Percentiles rank a stretch among this genome's conserved stretches.
Conservation (phyloP, 805 yeast species). For the Candida dajiaensis region DNA sequence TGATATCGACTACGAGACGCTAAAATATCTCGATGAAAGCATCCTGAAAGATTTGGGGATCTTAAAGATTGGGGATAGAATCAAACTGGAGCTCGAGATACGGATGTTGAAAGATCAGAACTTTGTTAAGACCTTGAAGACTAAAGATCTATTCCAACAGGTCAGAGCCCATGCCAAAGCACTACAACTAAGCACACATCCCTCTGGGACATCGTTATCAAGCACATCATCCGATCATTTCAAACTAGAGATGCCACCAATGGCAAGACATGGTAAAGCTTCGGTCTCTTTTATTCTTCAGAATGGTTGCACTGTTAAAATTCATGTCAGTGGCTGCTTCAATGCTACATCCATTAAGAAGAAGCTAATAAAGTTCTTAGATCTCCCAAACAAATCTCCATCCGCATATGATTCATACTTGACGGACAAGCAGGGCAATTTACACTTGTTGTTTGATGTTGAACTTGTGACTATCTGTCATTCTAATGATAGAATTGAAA, state of each 20-base stretch:
- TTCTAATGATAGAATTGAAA: slow-evolving; percentile 64
- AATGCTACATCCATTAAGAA: slow-evolving; percentile 74
- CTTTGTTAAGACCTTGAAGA: slow-evolving; percentile 2
- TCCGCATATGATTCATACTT: slow-evolving; percentile 57
- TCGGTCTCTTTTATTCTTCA: slow-evolving; percentile 65
- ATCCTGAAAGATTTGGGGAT: slow-evolving; percentile 72
- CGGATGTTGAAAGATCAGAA: slow-evolving; percentile 30
- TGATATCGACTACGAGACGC: slow-evolving; percentile 18
- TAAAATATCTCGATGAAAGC: slow-evolving; percentile 42
- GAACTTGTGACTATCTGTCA: slow-evolving; percentile 81
- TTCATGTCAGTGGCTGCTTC: slow-evolving; percentile 73
- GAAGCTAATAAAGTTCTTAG: slow-evolving; percentile 56
- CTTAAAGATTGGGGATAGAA: slow-evolving; percentile 75
- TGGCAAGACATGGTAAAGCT: slow-evolving; percentile 10
- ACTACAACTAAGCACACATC: neutral
- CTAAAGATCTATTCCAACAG: slow-evolving; percentile 13
- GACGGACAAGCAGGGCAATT: slow-evolving; percentile 35
- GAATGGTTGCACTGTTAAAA: slow-evolving; percentile 63
- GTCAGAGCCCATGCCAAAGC: slow-evolving; percentile 8
- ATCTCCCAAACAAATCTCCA: slow-evolving; percentile 36
- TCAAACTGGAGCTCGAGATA: slow-evolving; percentile 58
- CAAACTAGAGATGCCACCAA: slow-evolving; percentile 6
- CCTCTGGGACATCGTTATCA: neutral
- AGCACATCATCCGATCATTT: slow-evolving; percentile 14
- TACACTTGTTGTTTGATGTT: slow-evolving; percentile 58